These are phyloP conservation scores for Biscogniauxia mediterranea DNA, from an alignment of 2,329 filamentous ascomycete genomes.

Conservation along the genomic window DNA sequence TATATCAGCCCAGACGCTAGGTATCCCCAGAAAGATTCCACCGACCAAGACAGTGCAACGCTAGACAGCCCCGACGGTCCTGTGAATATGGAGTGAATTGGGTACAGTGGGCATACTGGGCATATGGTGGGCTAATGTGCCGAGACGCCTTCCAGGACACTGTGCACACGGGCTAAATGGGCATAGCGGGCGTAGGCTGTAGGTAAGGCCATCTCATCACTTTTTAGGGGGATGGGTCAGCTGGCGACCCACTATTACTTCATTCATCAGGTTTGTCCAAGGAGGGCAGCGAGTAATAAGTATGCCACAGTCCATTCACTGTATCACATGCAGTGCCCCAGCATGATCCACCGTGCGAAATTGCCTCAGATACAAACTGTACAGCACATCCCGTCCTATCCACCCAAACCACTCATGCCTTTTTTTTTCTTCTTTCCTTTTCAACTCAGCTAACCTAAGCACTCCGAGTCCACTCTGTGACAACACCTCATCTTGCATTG, in stretches of 20 bases:
- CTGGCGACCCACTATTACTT: conserved; percentile 24
- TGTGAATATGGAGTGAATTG: neutral
- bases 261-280: conserved; percentile 10
- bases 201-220: conserved; percentile 1
- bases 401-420: too few species aligned
- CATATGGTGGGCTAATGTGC: conserved; percentile 1
- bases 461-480: neutral
- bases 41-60: conserved; percentile 2
- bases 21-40: conserved; percentile 6
- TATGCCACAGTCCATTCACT: neutral
- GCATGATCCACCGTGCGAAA: neutral
- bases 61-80: neutral
- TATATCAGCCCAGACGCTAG: neutral
- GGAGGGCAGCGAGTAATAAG: neutral
- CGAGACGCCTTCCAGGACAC: neutral
- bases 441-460: neutral
- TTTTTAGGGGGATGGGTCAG: conserved; percentile 13
- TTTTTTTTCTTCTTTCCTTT: too few species aligned
- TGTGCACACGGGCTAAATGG: neutral
- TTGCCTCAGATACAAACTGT: neutral
- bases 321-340: neutral
- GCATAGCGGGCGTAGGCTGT: neutral
- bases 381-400: neutral
- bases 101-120: neutral
- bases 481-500: neutral